Evolutionary conservation across 2,329 filamentous ascomycete genomes (phyloP).

Genomic region (Graphilbum fragrans): DNA sequence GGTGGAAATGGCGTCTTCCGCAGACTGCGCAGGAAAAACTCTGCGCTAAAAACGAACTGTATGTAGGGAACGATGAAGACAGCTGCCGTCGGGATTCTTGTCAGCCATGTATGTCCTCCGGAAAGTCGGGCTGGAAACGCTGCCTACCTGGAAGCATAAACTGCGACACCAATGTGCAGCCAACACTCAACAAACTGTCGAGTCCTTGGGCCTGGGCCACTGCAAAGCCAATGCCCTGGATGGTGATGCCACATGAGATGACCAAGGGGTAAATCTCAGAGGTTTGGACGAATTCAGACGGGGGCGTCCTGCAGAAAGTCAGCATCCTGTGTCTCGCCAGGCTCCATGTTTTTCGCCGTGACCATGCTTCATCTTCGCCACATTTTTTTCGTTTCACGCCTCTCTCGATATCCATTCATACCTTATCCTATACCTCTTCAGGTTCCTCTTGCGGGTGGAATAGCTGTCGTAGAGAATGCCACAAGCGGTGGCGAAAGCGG

Average conservation of each 20-base stretch:
- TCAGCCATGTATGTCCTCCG: too few relatives aligned
- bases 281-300: constrained; percentile 30
- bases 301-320: constrained; percentile 13
- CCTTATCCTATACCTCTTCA: constrained; percentile 28
- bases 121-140: background rate
- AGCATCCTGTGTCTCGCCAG: too few relatives aligned
- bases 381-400: background rate
- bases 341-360: too few relatives aligned
- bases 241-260: constrained; percentile 41
- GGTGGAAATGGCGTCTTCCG: constrained; percentile 42
- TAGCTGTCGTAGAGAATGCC: constrained; percentile 48
- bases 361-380: too few relatives aligned
- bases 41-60: constrained; percentile 53
- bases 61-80: constrained; percentile 56
- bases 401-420: constrained; percentile 11
- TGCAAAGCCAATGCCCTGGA: constrained; percentile 46
- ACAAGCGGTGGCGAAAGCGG: constrained; percentile 40
- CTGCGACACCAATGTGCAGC: constrained; percentile 42
- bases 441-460: constrained; percentile 26
- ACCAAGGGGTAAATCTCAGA: constrained; percentile 43
- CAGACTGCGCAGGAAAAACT: constrained; percentile 44
- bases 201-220: constrained; percentile 44
- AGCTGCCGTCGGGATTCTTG: constrained; percentile 30
- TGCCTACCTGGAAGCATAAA: constrained; percentile 46
- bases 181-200: constrained; percentile 32